Base-by-base conservation (phyloP, 768 basidiomycete species). In the Coprinellus micaceus region DNA sequence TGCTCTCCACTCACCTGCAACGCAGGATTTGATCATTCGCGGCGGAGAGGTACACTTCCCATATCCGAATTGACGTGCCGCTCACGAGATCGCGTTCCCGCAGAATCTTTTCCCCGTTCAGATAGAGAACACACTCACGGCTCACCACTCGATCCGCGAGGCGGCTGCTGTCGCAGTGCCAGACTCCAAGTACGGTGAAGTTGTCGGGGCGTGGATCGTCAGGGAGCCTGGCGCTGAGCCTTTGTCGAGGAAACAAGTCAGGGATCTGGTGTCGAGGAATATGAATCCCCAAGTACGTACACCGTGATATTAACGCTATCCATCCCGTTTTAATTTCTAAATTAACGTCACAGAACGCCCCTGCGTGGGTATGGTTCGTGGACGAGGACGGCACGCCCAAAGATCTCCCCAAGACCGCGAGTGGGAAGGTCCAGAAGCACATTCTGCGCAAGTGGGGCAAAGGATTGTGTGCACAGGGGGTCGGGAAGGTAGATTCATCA, bases 351-450 rank as follows among this genome's bases (percentile, higher is more conserved):
- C n/a, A 92, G 89, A 90, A 89, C 67, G 82, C 85, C 1, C 91
- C 91, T 0, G 74, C 77, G 9, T 93, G 89, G 88, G 83, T 93
- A 2, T 94, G 90, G 88, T 91, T 91, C 59, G 60, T 89, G 1
- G 86, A 84, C 13, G 86, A 90, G 62, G 86, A 86, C 44, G 82
- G 79, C 1, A 69, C 68, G 2, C 71, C 75, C 7, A 68, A 65
- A 9, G 85, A 89, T 59, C 66, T 92, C 7, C 91, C 91, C 0
- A 91, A 89, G 74, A 94, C 91, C 10, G 90, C 88, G 13, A 93
- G 90, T 60, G 91, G 91, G 39, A 94, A 94, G 67, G 84, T 94
- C 41, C 82, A 83, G 85, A 94, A 93, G 71, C 88, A 91, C 66
- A 64, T 91, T 2, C 66, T 94, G 44, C 75, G 91, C 28, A 70